Base-by-base conservation (phyloP, 2,329 filamentous ascomycete species). In the Talaromyces sp. region DNA sequence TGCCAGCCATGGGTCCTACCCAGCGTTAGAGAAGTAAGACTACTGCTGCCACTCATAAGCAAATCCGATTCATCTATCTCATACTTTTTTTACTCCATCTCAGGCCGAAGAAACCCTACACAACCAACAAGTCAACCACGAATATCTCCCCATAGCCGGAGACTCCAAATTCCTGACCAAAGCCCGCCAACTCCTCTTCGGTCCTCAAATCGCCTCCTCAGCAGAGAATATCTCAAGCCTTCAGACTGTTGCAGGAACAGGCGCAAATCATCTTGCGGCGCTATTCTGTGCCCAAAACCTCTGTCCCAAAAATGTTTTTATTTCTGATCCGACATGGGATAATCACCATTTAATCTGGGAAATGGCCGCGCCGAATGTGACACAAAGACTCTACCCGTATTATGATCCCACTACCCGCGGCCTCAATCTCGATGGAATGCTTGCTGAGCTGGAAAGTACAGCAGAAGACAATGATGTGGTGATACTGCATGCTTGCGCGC, bases 161-260 rank as follows among this genome's bases (percentile, higher is more conserved):
- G 85, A 96, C 66, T 80, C 87, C 64, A 83, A 87, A 67, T 93
- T 96, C 81, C 94, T 91, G 65, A 84, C 86, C 73, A 91, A 92
- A 75, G 92, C 92, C 25, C 89, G 91, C 73, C 91, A 92, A 82
- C 85, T 96, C 69, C 88, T 95, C 67, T 85, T 96, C 45, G 91
- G 92, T 47, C 38, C 54, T 91, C 67, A 84, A 82, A 72, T 65
- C 76, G 69, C 31, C 43, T 59, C 60, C 10, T 49, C 64, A 22
- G 51, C 65, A n/a, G 22, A 58, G 36, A 72, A 72, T 43, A 71
- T 87, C 66, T 83, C 89, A 66, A 92, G 91, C 31, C 77, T 96
- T 47, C 93, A 97, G 81, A 94, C 93, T 73, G 93, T 97, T 80
- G 96, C 93, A 64, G 93, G 93, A 70, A 97, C 93, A 67, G 93